Conservation (phyloP, 2,329 filamentous ascomycete genomes). For the Tolypocladium nubicola region DNA sequence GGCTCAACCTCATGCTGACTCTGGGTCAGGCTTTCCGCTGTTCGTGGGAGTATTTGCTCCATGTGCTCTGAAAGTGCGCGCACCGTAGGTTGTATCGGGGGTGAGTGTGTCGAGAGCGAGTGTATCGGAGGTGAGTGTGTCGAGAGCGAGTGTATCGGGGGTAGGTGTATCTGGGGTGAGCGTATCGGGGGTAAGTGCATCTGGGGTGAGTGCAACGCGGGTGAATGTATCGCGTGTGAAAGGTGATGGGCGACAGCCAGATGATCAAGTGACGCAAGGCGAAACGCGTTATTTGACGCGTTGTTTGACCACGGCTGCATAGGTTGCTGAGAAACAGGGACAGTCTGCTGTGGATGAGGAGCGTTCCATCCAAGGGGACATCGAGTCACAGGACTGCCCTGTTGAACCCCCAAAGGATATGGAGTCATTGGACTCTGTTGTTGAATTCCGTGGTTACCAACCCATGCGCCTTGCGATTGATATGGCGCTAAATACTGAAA, state of each 20-base stretch:
- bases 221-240: neutral
- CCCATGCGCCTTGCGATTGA: neutral
- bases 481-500: neutral
- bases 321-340: neutral
- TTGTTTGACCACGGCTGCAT: neutral
- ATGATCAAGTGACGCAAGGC: no score
- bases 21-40: neutral
- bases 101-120: neutral
- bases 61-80: neutral
- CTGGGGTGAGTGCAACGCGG: no score
- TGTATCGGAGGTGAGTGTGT: no score
- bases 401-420: neutral
- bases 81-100: neutral
- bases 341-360: neutral
- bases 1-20: slow-evolving; percentile 1
- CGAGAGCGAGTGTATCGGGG: neutral
- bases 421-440: neutral
- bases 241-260: neutral
- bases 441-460: neutral
- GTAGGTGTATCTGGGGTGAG: no score
- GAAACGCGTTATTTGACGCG: neutral
- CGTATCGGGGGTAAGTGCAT: no score
- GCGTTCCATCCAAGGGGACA: neutral
- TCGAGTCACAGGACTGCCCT: neutral
- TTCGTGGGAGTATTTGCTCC: neutral